Evolutionary conservation across 768 basidiomycete species (phyloP), one percentile per base, ranked within the genome.

Genomic region (Mycena metata): DNA sequence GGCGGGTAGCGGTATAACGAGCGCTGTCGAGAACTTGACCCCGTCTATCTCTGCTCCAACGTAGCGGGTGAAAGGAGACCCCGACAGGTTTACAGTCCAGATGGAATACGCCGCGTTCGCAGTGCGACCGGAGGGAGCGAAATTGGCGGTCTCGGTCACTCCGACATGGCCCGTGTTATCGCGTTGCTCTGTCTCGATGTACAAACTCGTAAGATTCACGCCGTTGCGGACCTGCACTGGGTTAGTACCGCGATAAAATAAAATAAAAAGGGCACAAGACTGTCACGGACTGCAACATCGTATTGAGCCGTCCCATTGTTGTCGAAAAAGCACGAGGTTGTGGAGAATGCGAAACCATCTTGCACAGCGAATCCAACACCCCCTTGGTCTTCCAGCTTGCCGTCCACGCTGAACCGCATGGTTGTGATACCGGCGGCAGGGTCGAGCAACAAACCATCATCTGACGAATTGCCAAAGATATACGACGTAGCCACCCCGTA

Each of bases 31-130:
- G 47, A 6, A 60, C 59, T 60, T 60, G 21, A 39, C 47, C 41
- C 47, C 59, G 59, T 60, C 46, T 39, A 60, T 60, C 59, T 60
- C 59, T 41, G 47, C 59, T 49, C 59, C 59, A 26, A 60, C 59
- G 47, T 50, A 60, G 47, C 59, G 59, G 47, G 59, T 60, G 47
- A 26, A 49, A 49, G 46, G 21, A 35, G 36, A 50, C 26, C 59
- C 59, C 36, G 60, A 49, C 39, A 62, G 41, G 50, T 62, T 52
- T 26, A 56, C 17, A 15, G 42, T 66, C 64, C 64, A 66, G 41
- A 66, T 49, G 17, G 36, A 33, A 30, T 66, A 66, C 21, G 56
- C 64, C 6, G 30, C 30, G 30, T 30, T 30, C 6, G 30, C 30
- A 3, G 30, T 30, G 30, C 30, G 30, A 30, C 39, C 39, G 39